A percentile compares a stretch with the other conserved stretches of the same genome.
Evolutionary conservation across 345 rosid species (phyloP).

Genomic region (Pelargonium nanum): DNA sequence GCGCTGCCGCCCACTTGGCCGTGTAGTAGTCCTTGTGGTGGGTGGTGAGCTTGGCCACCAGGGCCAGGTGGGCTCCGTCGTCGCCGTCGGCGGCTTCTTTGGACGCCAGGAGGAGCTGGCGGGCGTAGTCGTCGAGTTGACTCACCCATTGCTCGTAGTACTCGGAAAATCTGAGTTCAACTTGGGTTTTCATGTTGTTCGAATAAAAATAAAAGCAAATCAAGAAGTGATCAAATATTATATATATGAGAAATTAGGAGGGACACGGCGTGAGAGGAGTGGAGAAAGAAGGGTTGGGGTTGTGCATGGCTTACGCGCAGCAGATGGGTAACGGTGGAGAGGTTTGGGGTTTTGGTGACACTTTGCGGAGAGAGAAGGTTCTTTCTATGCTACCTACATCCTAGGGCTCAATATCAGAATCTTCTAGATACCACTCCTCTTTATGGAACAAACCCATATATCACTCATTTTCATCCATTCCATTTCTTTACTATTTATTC

Average conservation of each 20-base stretch:
- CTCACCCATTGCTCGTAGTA: conserved; percentile 49
- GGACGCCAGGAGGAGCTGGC: conserved; percentile 22
- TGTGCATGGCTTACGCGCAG: conserved; percentile 57
- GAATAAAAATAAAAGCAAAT: too few relatives aligned
- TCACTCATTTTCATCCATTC: too few relatives aligned
- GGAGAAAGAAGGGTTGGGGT: neutral
- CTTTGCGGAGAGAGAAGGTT: neutral
- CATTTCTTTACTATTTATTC: too few relatives aligned
- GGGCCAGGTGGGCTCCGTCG: conserved; percentile 22
- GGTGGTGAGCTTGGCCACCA: conserved; percentile 48
- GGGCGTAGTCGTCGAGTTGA: conserved; percentile 42
- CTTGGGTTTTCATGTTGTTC: conserved; percentile 19
- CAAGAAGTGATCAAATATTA: neutral
- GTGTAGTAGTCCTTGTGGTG: conserved; percentile 75
- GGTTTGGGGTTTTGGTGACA: too few relatives aligned
- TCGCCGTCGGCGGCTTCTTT: conserved; percentile 1
- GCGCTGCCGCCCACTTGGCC: conserved; percentile 62
- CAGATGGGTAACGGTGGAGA: neutral
- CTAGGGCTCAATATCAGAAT: conserved; percentile 49
- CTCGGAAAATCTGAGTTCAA: conserved; percentile 38
- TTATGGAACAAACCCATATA: too few relatives aligned
- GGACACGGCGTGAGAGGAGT: conserved; percentile 17
- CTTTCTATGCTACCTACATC: conserved; percentile 13
- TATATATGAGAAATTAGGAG: neutral
- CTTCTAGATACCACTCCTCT: too few relatives aligned